Conservation (phyloP, 129 eudicot species). For the Flaveria bidentis region DNA sequence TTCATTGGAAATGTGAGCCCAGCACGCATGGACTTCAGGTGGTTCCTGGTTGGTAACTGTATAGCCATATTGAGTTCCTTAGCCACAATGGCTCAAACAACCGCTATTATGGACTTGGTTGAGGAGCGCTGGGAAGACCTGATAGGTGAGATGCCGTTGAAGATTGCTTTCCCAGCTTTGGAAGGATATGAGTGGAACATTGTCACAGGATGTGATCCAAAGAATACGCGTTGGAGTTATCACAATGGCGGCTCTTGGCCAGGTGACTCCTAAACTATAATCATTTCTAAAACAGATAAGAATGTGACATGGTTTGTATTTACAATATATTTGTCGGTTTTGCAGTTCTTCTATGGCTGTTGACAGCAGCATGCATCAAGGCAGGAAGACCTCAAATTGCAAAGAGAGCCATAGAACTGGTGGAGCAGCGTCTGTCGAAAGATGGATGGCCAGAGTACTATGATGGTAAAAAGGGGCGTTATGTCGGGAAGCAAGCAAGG, state of each 20-base stretch:
- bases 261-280: constrained; percentile 38
- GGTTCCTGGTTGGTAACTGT: constrained; percentile 52
- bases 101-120: constrained; percentile 62
- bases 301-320: neutral
- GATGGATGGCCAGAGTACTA: constrained; percentile 79
- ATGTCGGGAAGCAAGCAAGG: constrained; percentile 63
- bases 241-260: constrained; percentile 77
- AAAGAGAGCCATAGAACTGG: constrained; percentile 53
- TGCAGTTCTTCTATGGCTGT: constrained; percentile 63
- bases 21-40: constrained; percentile 59
- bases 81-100: constrained; percentile 44
- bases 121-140: constrained; percentile 60
- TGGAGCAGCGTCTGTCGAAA: constrained; percentile 50
- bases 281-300: neutral
- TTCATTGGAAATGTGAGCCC: constrained; percentile 68
- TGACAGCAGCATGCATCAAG: constrained; percentile 77
- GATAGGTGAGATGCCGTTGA: constrained; percentile 61
- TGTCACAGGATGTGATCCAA: constrained; percentile 62
- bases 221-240: constrained; percentile 64
- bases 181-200: constrained; percentile 57
- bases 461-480: constrained; percentile 60
- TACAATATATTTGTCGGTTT: neutral
- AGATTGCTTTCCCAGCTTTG: constrained; percentile 56
- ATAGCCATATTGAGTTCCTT: constrained; percentile 47
- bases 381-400: constrained; percentile 67